These are phyloP conservation scores for Elsinoe australis DNA, from an alignment of 2,329 filamentous ascomycete genomes.

Conservation along the genomic window DNA sequence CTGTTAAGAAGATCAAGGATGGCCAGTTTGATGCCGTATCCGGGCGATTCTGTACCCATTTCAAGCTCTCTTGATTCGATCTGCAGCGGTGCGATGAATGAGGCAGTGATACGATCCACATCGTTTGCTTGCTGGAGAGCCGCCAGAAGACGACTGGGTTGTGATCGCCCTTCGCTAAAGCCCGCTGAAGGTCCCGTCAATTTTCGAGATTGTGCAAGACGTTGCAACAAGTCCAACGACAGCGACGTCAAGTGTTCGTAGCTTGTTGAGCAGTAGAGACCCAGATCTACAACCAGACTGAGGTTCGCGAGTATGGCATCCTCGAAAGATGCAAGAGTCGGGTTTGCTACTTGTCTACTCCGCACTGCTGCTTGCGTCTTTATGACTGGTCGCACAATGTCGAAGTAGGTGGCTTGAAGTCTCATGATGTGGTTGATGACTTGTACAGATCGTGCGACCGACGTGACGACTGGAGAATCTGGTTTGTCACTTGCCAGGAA, in stretches of 20 bases:
- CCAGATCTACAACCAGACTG: constrained; percentile 69
- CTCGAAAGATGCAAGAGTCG: constrained; percentile 80
- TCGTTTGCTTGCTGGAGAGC: constrained; percentile 75
- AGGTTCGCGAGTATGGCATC: constrained; percentile 81
- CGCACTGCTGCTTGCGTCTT: constrained; percentile 57
- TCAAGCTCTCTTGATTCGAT: constrained; percentile 63
- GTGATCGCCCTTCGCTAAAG: constrained; percentile 24
- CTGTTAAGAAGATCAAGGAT: constrained; percentile 79
- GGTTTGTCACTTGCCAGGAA: constrained; percentile 65
- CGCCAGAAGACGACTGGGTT: constrained; percentile 61
- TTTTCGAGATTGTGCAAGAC: constrained; percentile 74
- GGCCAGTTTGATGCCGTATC: constrained; percentile 69
- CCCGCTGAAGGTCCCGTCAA: constrained; percentile 55
- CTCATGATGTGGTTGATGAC: constrained; percentile 77
- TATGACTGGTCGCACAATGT: constrained; percentile 74
- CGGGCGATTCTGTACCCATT: constrained; percentile 58
- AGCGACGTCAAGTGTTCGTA: constrained; percentile 73
- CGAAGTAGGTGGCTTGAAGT: constrained; percentile 82
- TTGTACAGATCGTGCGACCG: constrained; percentile 71
- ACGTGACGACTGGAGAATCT: constrained; percentile 73
- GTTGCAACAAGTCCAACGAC: constrained; percentile 75
- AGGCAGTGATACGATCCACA: constrained; percentile 68
- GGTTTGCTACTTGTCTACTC: constrained; percentile 58
- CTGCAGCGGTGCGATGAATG: constrained; percentile 61
- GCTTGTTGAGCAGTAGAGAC: constrained; percentile 76